phyloP scores from a whole-genome alignment of 2,329 filamentous ascomycete species.

The Hymenoscyphus infarciens region DNA sequence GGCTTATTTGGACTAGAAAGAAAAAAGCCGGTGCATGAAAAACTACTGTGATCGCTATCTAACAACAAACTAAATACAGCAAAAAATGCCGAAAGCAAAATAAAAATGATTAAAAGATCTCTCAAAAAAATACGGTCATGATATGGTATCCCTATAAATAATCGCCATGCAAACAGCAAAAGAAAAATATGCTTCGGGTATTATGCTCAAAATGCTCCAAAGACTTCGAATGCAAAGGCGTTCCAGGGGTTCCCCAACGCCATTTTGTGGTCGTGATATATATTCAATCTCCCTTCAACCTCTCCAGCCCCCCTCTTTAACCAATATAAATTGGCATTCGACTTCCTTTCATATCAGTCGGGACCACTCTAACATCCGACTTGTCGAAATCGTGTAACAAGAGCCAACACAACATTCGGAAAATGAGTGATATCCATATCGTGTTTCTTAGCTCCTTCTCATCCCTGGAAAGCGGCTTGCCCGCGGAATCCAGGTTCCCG shows the following conservation, averaged over 20 bases:
- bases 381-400: constrained; percentile 54
- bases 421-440: constrained; percentile 52
- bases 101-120: neutral
- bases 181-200: constrained; percentile 1
- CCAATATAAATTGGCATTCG: constrained; percentile 52
- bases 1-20: no score
- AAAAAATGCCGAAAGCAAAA: no score
- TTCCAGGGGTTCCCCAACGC: neutral
- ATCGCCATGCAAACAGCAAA: neutral
- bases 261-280: neutral
- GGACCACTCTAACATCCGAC: constrained; percentile 49
- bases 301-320: neutral
- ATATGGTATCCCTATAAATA: neutral
- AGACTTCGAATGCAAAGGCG: neutral
- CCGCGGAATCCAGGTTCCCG: constrained; percentile 33
- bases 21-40: no score
- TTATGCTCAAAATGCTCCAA: neutral
- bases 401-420: constrained; percentile 56
- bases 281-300: neutral
- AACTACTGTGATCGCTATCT: no score
- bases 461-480: constrained; percentile 15
- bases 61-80: no score
- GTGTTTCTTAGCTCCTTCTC: constrained; percentile 32
- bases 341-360: constrained; percentile 51
- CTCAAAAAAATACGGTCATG: neutral